These are phyloP conservation scores for Aspergillus vadensis DNA, from an alignment of 2,329 filamentous ascomycete species.

Conservation along the genomic window DNA sequence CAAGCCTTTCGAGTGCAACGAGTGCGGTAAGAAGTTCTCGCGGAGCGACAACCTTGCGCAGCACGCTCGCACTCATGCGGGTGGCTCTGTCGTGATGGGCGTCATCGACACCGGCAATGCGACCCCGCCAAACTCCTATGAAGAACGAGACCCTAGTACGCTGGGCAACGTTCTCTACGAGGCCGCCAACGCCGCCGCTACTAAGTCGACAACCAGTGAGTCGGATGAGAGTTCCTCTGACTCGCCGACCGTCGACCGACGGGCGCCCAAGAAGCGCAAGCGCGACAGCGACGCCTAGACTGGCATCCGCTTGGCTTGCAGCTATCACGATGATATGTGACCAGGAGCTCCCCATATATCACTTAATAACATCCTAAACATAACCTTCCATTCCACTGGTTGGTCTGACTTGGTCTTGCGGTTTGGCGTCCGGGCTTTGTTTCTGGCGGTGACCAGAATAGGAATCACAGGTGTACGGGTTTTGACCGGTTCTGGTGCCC, in stretches of 20 bases:
- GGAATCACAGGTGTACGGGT: conserved; percentile 28
- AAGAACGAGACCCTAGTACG: conserved; percentile 63
- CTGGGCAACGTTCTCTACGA: conserved; percentile 81
- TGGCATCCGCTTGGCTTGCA: conserved; percentile 17
- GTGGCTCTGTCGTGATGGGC: conserved; percentile 87
- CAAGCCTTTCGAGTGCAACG: conserved; percentile 96
- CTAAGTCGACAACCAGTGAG: conserved; percentile 53
- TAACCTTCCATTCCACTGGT: conserved; percentile 27
- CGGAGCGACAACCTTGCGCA: conserved; percentile 96
- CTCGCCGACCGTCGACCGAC: conserved; percentile 42
- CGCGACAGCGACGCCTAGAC: conserved; percentile 63
- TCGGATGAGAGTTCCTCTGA: conserved; percentile 42
- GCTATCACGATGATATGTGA: conserved; percentile 42
- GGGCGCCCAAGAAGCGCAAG: conserved; percentile 76
- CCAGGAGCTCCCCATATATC: conserved; percentile 40
- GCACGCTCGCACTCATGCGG: conserved; percentile 90
- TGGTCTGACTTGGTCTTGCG: conserved; percentile 30
- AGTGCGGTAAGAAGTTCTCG: conserved; percentile 99
- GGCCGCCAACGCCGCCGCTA: conserved; percentile 71
- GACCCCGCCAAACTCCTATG: conserved; percentile 42
- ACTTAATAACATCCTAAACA: conserved; percentile 33
- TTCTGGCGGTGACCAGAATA: conserved; percentile 25
- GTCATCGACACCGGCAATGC: conserved; percentile 72
- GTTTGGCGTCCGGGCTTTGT: conserved; percentile 41
- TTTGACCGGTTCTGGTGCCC: conserved; percentile 7